phyloP scores from a whole-genome alignment of 202 grass and related monocot species.

The Panicum hallii region DNA sequence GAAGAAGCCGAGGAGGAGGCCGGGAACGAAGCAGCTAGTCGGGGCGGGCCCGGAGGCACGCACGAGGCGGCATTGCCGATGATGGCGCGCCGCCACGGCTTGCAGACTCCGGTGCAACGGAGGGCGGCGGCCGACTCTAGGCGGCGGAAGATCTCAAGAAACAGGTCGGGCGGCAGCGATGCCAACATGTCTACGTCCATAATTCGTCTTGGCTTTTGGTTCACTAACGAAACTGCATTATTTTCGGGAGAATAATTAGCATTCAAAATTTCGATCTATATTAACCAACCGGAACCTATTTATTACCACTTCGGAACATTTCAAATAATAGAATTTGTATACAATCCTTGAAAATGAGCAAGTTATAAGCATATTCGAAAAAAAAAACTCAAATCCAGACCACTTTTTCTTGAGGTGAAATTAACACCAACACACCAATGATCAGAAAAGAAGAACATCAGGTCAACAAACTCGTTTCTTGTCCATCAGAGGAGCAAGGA shows the following conservation, averaged over 20 bases:
- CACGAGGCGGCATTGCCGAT: background rate
- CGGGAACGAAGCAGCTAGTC: background rate
- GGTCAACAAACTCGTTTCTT: background rate
- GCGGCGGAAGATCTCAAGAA: background rate
- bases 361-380: too few relatives aligned
- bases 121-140: background rate
- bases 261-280: too few relatives aligned
- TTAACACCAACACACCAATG: background rate
- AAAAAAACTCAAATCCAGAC: background rate
- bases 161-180: background rate
- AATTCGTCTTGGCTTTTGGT: background rate
- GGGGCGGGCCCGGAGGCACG: background rate
- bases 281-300: too few relatives aligned
- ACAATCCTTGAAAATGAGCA: too few relatives aligned
- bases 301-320: too few relatives aligned
- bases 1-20: background rate
- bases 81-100: background rate
- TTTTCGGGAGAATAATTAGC: too few relatives aligned
- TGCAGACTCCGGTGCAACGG: background rate
- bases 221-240: too few relatives aligned
- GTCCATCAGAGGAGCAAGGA: background rate
- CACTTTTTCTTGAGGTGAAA: background rate
- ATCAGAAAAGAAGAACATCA: background rate
- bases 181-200: background rate
- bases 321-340: too few relatives aligned